Evolutionary conservation across 306 rosid species (phyloP).

Genomic region (Gynostemma pentaphyllum): DNA sequence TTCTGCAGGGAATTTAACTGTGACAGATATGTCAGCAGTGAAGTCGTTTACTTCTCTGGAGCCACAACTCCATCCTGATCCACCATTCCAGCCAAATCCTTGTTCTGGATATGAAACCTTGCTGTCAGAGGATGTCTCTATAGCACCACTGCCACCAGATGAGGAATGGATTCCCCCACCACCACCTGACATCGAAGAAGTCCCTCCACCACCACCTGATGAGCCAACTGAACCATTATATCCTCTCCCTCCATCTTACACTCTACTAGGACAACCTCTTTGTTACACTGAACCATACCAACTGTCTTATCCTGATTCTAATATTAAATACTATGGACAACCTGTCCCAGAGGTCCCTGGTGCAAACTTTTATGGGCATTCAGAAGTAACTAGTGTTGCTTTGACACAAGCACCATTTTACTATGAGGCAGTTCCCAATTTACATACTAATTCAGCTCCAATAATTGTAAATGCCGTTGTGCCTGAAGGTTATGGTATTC

Average conservation of each 20-base stretch:
- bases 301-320: conserved; percentile 40
- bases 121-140: conserved; percentile 26
- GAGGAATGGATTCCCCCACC: conserved; percentile 99
- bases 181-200: conserved; percentile 74
- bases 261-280: conserved; percentile 46
- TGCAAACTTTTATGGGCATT: conserved; percentile 45
- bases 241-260: conserved; percentile 43
- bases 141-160: conserved; percentile 71
- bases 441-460: conserved; percentile 41
- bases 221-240: conserved; percentile 46
- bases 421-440: conserved; percentile 45
- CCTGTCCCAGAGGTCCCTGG: conserved; percentile 32
- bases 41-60: conserved; percentile 21
- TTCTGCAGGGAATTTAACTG: conserved; percentile 28
- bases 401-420: conserved; percentile 49
- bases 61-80: conserved; percentile 26
- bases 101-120: conserved; percentile 17
- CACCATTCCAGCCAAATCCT: conserved; percentile 21
- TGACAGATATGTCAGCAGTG: conserved; percentile 16
- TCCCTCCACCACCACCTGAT: conserved; percentile 92
- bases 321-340: conserved; percentile 55
- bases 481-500: conserved; percentile 43
- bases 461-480: conserved; percentile 33
- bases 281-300: conserved; percentile 43
- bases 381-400: conserved; percentile 35